phyloP scores from a whole-genome alignment of 2,329 filamentous ascomycete genomes.

The Fusarium sp. region DNA sequence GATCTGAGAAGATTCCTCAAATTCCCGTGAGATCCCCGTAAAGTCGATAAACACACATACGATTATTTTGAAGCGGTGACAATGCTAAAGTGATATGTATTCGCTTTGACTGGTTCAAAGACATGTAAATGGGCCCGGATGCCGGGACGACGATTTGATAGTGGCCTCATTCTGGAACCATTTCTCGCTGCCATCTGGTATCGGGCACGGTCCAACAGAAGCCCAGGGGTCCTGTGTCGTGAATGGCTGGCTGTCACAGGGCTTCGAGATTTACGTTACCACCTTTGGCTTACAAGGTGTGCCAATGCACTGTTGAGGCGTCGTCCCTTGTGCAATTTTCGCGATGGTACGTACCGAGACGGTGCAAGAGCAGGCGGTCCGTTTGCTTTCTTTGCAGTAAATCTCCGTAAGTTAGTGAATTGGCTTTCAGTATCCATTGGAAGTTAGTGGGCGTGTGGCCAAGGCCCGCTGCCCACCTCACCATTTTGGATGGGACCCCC shows the following conservation, averaged over 20 bases:
- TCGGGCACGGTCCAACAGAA: conserved; percentile 29
- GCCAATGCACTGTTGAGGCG: conserved; percentile 18
- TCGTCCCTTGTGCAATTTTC: conserved; percentile 25
- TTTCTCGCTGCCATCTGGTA: conserved; percentile 44
- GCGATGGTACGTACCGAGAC: conserved; percentile 24
- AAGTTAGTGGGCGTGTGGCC: conserved; percentile 28
- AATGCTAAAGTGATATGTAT: conserved; percentile 17
- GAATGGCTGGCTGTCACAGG: conserved; percentile 28
- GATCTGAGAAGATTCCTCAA: conserved; percentile 42
- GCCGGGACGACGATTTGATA: conserved; percentile 49
- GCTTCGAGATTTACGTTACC: conserved; percentile 42
- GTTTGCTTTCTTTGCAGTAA: conserved; percentile 22
- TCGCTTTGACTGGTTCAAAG: conserved; percentile 32
- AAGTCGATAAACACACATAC: conserved; percentile 31
- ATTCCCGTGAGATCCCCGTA: conserved; percentile 44
- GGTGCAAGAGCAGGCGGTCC: conserved; percentile 14
- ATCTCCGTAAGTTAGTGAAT: conserved; percentile 25
- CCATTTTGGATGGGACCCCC: conserved; percentile 35
- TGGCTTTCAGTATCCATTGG: not conserved
- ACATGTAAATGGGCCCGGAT: conserved; percentile 48
- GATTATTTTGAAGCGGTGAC: conserved; percentile 38
- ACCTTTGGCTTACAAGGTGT: conserved; percentile 18
- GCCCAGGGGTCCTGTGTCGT: conserved; percentile 38
- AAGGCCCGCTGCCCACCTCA: conserved; percentile 37
- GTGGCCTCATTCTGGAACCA: conserved; percentile 56